Conservation (phyloP, 2,329 filamentous ascomycete genomes). For the Penicillium concentricum region DNA sequence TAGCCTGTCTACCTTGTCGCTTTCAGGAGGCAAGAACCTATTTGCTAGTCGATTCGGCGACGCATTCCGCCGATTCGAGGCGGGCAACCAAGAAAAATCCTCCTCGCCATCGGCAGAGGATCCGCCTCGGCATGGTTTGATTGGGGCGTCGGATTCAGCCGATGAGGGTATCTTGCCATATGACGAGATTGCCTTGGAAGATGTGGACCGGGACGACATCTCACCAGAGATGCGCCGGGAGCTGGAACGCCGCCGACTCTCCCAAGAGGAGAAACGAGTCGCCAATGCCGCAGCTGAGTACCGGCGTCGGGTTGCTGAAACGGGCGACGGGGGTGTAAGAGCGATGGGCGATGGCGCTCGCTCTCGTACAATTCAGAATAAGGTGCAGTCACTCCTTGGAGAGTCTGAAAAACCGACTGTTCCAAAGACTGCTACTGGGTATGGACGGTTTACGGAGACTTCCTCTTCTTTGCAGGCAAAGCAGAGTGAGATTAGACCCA, state of each 20-base stretch:
- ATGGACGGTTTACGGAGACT: constrained; percentile 76
- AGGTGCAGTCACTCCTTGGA: constrained; percentile 77
- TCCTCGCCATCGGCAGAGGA: constrained; percentile 45
- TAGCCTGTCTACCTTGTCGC: constrained; percentile 66
- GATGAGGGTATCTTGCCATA: constrained; percentile 50
- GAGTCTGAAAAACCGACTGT: constrained; percentile 67
- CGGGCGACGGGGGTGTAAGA: constrained; percentile 51
- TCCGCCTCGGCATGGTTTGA: constrained; percentile 58
- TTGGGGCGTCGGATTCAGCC: constrained; percentile 66
- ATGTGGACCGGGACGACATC: constrained; percentile 68
- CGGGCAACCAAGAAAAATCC: constrained; percentile 43
- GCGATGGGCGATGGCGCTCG: constrained; percentile 53
- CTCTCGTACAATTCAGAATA: constrained; percentile 86
- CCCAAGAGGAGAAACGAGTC: constrained; percentile 86
- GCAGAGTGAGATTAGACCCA: constrained; percentile 27
- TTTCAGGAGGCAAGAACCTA: constrained; percentile 75
- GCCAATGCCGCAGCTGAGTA: constrained; percentile 88
- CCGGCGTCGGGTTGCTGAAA: constrained; percentile 66
- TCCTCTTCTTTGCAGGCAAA: constrained; percentile 42
- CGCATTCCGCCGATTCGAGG: constrained; percentile 89
- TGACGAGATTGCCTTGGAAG: constrained; percentile 52
- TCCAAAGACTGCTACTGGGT: constrained; percentile 77
- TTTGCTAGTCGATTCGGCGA: constrained; percentile 89
- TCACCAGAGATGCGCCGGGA: constrained; percentile 88
- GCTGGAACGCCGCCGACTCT: constrained; percentile 75